Conservation (phyloP, 306 rosid genomes). For the Parietaria judaica region DNA sequence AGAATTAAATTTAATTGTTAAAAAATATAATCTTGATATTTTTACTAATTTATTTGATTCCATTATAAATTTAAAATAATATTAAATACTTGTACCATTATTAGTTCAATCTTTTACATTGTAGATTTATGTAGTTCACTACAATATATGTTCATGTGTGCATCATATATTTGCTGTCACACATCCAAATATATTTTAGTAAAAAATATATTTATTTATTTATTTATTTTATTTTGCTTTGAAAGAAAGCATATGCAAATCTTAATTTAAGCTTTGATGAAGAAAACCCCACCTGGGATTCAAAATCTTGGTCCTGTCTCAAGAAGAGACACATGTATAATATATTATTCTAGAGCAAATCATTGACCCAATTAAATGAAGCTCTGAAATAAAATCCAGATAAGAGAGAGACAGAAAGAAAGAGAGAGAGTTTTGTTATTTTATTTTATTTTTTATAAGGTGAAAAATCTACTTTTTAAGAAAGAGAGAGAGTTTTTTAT, state of each 20-base stretch:
- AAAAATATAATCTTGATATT: too few species aligned
- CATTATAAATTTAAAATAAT: too few species aligned
- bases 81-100: too few species aligned
- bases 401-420: constrained; percentile 17
- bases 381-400: constrained; percentile 27
- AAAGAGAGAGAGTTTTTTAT: neutral
- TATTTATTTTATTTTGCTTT: too few species aligned
- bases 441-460: neutral
- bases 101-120: too few species aligned
- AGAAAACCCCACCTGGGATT: constrained; percentile 48
- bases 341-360: constrained; percentile 10
- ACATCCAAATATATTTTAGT: too few species aligned
- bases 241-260: neutral
- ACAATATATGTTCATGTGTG: too few species aligned
- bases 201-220: too few species aligned
- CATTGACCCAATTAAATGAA: neutral
- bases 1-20: too few species aligned
- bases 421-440: neutral
- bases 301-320: constrained; percentile 19
- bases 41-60: too few species aligned
- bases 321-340: constrained; percentile 4
- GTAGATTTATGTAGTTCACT: too few species aligned
- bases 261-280: constrained; percentile 11
- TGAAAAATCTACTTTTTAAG: neutral
- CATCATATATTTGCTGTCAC: too few species aligned